phyloP scores from a whole-genome alignment of 768 basidiomycete genomes.

The Megacollybia marginata region DNA sequence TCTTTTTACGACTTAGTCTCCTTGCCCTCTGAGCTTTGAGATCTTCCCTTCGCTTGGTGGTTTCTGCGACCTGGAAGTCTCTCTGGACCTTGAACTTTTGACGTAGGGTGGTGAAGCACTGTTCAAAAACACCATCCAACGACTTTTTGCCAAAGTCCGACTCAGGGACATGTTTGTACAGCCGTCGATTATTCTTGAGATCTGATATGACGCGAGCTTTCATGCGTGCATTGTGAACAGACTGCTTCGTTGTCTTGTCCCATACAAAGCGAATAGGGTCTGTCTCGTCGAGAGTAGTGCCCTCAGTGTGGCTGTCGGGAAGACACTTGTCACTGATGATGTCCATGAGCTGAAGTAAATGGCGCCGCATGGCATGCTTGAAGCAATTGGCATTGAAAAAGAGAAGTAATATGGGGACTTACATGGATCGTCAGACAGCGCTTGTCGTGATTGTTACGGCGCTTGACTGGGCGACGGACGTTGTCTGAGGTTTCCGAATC shows the following conservation, averaged over 20 bases:
- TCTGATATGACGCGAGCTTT: slow-evolving; percentile 56
- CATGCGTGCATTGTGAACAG: slow-evolving; percentile 67
- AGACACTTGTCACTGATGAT: slow-evolving; percentile 47
- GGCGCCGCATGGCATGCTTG: slow-evolving; percentile 66
- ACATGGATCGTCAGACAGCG: slow-evolving; percentile 66
- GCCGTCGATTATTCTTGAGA: slow-evolving; percentile 43
- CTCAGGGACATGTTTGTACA: slow-evolving; percentile 58
- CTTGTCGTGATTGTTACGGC: slow-evolving; percentile 55
- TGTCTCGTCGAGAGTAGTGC: slow-evolving; percentile 29
- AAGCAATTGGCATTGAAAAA: background rate
- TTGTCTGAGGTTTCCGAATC: too few relatives aligned
- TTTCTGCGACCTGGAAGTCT: slow-evolving; percentile 36
- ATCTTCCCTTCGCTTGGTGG: slow-evolving; percentile 47
- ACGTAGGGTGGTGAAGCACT: slow-evolving; percentile 60
- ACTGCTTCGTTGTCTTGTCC: slow-evolving; percentile 73
- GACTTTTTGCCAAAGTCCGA: slow-evolving; percentile 59
- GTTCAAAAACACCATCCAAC: slow-evolving; percentile 60
- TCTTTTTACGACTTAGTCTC: slow-evolving; percentile 53
- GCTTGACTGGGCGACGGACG: slow-evolving; percentile 27
- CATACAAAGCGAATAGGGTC: slow-evolving; percentile 73
- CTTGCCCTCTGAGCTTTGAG: slow-evolving; percentile 55
- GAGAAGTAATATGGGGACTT: slow-evolving; percentile 9
- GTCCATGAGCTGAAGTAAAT: slow-evolving; percentile 54
- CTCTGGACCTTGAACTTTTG: slow-evolving; percentile 60
- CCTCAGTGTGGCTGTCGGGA: slow-evolving; percentile 58